Evolutionary conservation across 202 grass and related monocot species (phyloP).

Genomic region (Carex arenaria): DNA sequence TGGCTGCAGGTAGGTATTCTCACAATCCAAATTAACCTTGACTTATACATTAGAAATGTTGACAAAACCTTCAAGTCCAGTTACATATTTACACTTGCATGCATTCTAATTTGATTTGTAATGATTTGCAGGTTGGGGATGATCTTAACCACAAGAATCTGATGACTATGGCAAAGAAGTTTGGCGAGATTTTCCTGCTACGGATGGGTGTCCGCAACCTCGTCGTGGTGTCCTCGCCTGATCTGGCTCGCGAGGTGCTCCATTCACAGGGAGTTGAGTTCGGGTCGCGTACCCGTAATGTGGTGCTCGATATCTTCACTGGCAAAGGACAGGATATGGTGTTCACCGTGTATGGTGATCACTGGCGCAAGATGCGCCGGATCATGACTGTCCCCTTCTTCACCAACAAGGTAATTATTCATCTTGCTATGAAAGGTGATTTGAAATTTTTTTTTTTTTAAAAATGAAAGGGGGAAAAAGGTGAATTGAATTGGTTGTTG

Average conservation of each 20-base stretch:
- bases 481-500: not conserved
- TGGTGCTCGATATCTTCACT: constrained; percentile 89
- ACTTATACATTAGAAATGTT: not conserved
- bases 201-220: constrained; percentile 77
- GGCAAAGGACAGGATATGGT: constrained; percentile 88
- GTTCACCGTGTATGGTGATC: constrained; percentile 87
- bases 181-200: constrained; percentile 73
- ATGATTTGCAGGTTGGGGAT: constrained; percentile 46
- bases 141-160: constrained; percentile 78
- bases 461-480: not conserved
- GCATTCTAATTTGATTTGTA: not conserved
- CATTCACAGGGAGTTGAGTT: constrained; percentile 82
- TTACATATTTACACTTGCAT: not conserved
- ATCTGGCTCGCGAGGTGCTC: constrained; percentile 69
- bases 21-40: not conserved
- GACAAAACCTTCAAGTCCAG: not conserved
- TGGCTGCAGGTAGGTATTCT: constrained; percentile 41
- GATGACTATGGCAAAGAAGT: constrained; percentile 42
- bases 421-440: not conserved
- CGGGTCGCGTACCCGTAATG: constrained; percentile 79
- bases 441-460: not conserved
- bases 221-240: constrained; percentile 60
- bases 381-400: constrained; percentile 96
- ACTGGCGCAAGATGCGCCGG: constrained; percentile 90
- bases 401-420: constrained; percentile 49